Conservation (phyloP, 2,329 filamentous ascomycete genomes). For the Cadophora gregata region DNA sequence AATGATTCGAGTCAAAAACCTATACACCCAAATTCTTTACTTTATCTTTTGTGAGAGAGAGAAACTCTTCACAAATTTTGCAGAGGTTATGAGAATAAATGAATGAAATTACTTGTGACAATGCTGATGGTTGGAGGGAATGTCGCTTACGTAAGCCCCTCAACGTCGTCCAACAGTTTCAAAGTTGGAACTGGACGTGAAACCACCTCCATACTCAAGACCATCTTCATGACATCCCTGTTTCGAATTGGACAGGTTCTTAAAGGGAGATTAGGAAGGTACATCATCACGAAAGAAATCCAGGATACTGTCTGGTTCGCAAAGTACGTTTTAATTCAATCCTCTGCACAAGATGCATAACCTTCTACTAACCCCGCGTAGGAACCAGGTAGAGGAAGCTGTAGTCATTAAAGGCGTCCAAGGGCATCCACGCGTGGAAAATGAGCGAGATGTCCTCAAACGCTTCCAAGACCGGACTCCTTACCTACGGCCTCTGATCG, state of each 20-base stretch:
- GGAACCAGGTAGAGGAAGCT: conserved; percentile 16
- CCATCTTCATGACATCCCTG: conserved; percentile 4
- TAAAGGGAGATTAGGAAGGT: conserved; percentile 15
- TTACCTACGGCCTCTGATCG: conserved; percentile 26
- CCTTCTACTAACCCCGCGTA: conserved; percentile 9
- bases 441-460: conserved; percentile 31
- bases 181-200: too few species aligned
- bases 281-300: conserved; percentile 31
- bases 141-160: too few species aligned
- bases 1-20: too few species aligned
- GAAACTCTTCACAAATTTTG: too few species aligned
- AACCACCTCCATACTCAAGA: too few species aligned
- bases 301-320: conserved; percentile 31
- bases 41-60: too few species aligned
- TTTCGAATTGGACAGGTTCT: conserved; percentile 14
- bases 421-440: conserved; percentile 25
- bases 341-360: background rate
- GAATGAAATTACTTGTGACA: too few species aligned
- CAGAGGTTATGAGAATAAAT: too few species aligned
- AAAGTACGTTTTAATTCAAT: conserved; percentile 25
- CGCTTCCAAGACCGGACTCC: conserved; percentile 27
- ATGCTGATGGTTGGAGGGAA: too few species aligned
- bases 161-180: too few species aligned
- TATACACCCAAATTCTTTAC: too few species aligned
- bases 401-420: conserved; percentile 30